Evolutionary conservation across 2,329 filamentous ascomycete species (phyloP).

Genomic region (Xylaria sp.): DNA sequence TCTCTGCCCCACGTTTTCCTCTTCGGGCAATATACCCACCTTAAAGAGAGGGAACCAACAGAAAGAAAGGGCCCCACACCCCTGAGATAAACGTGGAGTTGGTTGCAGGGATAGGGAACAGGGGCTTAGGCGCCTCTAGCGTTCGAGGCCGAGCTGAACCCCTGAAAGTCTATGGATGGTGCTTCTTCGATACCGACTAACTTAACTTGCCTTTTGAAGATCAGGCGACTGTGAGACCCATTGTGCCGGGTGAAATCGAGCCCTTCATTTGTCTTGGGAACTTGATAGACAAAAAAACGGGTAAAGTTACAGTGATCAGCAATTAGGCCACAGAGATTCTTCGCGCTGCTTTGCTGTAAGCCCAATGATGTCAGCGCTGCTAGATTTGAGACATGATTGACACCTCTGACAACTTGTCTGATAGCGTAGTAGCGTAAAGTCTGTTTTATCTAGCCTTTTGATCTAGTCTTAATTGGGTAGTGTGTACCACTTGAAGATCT

Average conservation of each 20-base stretch:
- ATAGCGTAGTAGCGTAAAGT: neutral
- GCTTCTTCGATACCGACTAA: conserved; percentile 13
- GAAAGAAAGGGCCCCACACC: conserved; percentile 20
- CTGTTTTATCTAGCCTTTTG: neutral
- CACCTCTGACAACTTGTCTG: neutral
- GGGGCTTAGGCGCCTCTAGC: conserved; percentile 24
- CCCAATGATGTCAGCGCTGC: conserved; percentile 24
- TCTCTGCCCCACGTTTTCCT: conserved; percentile 18
- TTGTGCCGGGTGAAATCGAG: conserved; percentile 1
- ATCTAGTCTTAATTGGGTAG: neutral
- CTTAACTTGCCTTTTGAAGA: conserved; percentile 9
- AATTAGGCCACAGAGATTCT: neutral
- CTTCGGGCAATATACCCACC: conserved; percentile 12
- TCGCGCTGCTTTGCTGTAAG: neutral
- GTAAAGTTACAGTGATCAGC: neutral
- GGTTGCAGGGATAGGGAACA: conserved; percentile 21
- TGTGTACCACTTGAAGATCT: neutral
- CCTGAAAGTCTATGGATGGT: conserved; percentile 11
- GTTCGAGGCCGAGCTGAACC: conserved; percentile 19
- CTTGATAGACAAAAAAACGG: neutral
- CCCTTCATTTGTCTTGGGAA: neutral
- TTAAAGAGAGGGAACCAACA: conserved; percentile 5
- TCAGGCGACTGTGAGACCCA: conserved; percentile 29
- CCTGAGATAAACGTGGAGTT: conserved; percentile 36
- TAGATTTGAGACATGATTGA: neutral